phyloP scores from a whole-genome alignment of 2,329 filamentous ascomycete genomes.

The Achaetomium macrosporum region DNA sequence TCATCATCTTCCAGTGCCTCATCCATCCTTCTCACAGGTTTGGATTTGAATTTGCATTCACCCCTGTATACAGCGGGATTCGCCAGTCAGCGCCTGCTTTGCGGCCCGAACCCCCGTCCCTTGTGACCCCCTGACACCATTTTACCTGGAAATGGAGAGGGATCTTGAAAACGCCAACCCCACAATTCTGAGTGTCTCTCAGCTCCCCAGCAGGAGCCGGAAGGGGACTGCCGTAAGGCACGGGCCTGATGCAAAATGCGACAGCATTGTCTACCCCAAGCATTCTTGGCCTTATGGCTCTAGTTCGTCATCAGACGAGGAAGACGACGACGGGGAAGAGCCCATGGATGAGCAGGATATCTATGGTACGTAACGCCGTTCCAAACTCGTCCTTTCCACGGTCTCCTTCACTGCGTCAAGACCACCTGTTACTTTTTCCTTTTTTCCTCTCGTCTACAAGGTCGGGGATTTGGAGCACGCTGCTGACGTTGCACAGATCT shows the following conservation, averaged over 20 bases:
- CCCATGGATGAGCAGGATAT: slow-evolving; percentile 97
- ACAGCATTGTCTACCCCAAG: slow-evolving; percentile 41
- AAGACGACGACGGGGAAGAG: slow-evolving; percentile 48
- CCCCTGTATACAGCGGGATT: no score
- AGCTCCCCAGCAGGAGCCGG: slow-evolving; percentile 74
- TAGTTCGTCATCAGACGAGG: slow-evolving; percentile 30
- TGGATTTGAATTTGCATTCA: no score
- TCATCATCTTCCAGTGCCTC: no score
- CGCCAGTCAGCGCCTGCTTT: neutral
- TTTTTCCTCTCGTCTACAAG: slow-evolving; percentile 18
- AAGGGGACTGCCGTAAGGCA: slow-evolving; percentile 43
- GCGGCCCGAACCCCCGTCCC: neutral
- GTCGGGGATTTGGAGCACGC: neutral
- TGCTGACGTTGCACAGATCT: slow-evolving; percentile 59
- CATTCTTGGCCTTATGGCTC: slow-evolving; percentile 37
- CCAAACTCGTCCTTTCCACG: neutral
- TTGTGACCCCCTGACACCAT: neutral
- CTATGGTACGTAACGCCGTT: slow-evolving; percentile 56
- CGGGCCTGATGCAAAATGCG: slow-evolving; percentile 44
- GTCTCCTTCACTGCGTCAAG: neutral
- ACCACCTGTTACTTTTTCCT: neutral
- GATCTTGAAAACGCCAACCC: slow-evolving; percentile 77
- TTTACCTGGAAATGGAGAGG: slow-evolving; percentile 31
- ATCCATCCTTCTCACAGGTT: no score
- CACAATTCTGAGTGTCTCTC: slow-evolving; percentile 79